Base-by-base conservation (phyloP, 305 asterid genomes). In the Andrographis paniculata region DNA sequence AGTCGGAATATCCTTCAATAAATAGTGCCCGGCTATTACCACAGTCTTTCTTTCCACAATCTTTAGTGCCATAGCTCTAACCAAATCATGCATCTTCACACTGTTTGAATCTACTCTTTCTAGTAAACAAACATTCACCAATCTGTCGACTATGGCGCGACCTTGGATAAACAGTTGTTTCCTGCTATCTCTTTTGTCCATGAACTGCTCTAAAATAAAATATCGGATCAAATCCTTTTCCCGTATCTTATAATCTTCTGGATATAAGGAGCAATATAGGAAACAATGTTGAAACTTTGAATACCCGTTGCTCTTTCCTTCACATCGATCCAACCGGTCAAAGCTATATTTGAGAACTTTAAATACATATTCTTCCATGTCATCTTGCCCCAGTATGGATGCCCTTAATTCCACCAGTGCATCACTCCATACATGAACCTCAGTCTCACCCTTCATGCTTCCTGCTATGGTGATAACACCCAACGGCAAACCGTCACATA, bases 41-140 rank as follows among this genome's bases (percentile, higher is more conserved):
- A n/a, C n/a, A n/a, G n/a, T n/a, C n/a, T n/a, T n/a, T n/a, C n/a
- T n/a, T n/a, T n/a, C n/a, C 4, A 24, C 36, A 9, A 50, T 50
- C 45, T 50, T 35, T 6, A 35, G 45, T 20, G 56, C 56, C 45
- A 50, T 21, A 4, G 20, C 45, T 36, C 55, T 50, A 3, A 50
- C 35, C 14, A 50, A 12, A 50, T 20, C 56, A 38, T 50, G 56
- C 56, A 37, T 50, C 15, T 50, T 50, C 36, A 50, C 45, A 20
- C 6, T 0, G n/a, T n/a, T n/a, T n/a, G n/a, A n/a, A 8, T 49
- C 45, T 4, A 9, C 30, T 24, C 30, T 24, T 50, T 50, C 56
- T 6, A 50, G 45, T 14, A 50, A 9, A 20, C 35, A 38, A 1
- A 22, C 35, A 20, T 38, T 37, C 37, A 50, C 37, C 22, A 50